Base-by-base conservation (phyloP, 306 rosid species). In the Rubus idaeus region DNA sequence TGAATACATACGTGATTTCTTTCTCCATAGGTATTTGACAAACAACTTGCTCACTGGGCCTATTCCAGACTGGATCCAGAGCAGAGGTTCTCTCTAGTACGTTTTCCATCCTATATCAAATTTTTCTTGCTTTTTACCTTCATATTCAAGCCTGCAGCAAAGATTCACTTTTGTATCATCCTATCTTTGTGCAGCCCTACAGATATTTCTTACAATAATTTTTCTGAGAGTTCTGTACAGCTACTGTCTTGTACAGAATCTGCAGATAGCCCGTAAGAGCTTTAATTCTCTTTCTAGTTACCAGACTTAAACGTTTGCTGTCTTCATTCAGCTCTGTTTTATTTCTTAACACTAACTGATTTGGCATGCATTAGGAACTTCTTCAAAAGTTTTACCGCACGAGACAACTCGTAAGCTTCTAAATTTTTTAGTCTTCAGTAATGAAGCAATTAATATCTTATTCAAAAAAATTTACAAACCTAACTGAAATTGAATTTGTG, bases 161-260 rank as follows among this genome's bases (percentile, higher is more conserved):
- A 53, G 63, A 10, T 21, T 57, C 3, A 4, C 37, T 2, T 58
- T 23, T 23, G 5, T 61, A 50, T 16, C 14, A 6, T 70, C 8
- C 10, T 20, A 9, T 41, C 7, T 41, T 4, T 60, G 65, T 26
- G 39, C 78, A 81, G 84, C 26, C 5, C 1, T 5, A 21, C 20
- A 16, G 78, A 81, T 71, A 23, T 81, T 64, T 81, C 81, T 7
- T 81, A 81, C 67, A 81, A 81, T 35, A 81, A 81, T 8, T 76
- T 81, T 55, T 71, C 70, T 2, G 4, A 11, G 21, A 81, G 4
- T 26, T 17, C 64, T 18, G 5, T 16, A 21, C 17, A 4, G 10
- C 17, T 11, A 5, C 23, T 21, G 20, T 1, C 26, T 14, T 81
- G 81, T 56, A 35, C 8, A 17, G 75, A 47, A 10, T n/a, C n/a